Conservation (phyloP, 2,329 filamentous ascomycete species). For the Lachnellula arida region DNA sequence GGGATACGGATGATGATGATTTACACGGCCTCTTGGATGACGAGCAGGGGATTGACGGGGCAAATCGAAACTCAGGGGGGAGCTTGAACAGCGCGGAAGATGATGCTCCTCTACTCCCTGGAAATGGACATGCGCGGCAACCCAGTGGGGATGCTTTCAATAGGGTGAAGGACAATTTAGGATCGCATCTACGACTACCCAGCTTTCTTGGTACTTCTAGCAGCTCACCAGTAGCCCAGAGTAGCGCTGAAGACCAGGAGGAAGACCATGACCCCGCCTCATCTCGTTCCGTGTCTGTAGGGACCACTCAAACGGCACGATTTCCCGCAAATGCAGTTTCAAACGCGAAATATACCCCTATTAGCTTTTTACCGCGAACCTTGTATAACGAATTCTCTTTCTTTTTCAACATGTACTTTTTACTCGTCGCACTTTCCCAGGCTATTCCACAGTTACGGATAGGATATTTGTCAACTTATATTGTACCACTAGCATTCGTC, state of each 20-base stretch:
- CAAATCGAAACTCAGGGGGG: slow-evolving; percentile 54
- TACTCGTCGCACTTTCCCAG: slow-evolving; percentile 91
- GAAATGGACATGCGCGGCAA: slow-evolving; percentile 27
- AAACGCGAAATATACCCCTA: slow-evolving; percentile 95
- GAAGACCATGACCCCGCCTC: slow-evolving; percentile 61
- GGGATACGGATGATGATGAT: slow-evolving; percentile 60
- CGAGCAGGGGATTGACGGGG: slow-evolving; percentile 43
- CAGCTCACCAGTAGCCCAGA: slow-evolving; percentile 10
- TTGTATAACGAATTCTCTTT: slow-evolving; percentile 99
- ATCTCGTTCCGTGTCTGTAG: slow-evolving; percentile 71
- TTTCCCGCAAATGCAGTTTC: slow-evolving; percentile 91
- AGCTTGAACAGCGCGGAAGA: slow-evolving; percentile 57
- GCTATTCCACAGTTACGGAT: slow-evolving; percentile 85
- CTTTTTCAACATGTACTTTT: slow-evolving; percentile 99
- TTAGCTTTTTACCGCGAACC: slow-evolving; percentile 89
- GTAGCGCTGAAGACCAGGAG: slow-evolving; percentile 40
- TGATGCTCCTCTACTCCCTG: slow-evolving; percentile 66
- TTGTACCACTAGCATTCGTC: slow-evolving; percentile 88
- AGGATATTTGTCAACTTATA: slow-evolving; percentile 90
- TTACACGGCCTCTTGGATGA: slow-evolving; percentile 62
- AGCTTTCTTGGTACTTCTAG: slow-evolving; percentile 54
- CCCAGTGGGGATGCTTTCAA: slow-evolving; percentile 38
- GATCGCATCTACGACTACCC: slow-evolving; percentile 57
- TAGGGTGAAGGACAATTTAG: slow-evolving; percentile 40
- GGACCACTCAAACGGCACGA: slow-evolving; percentile 64